Evolutionary conservation across 495 filamentous ascomycete genomes (phyloP).

Genomic region (Aspergillus wentii): DNA sequence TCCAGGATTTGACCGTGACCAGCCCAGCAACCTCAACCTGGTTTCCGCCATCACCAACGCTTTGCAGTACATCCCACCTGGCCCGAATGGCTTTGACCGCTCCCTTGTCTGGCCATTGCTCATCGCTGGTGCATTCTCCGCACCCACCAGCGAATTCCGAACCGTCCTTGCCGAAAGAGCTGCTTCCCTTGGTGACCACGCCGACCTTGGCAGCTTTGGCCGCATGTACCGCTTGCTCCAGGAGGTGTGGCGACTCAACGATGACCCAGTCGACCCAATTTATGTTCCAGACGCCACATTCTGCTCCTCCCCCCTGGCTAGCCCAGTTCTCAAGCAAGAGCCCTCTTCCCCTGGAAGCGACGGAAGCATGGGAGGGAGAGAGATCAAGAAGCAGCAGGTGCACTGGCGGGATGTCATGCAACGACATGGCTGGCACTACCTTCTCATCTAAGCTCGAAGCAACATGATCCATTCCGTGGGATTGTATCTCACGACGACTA

Average conservation of each 20-base stretch:
- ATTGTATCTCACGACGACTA: too few species aligned
- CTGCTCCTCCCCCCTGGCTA: slow-evolving; percentile 4
- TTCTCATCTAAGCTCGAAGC: slow-evolving; percentile 88
- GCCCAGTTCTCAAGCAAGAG: slow-evolving; percentile 17
- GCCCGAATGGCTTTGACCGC: slow-evolving; percentile 78
- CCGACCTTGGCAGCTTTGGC: slow-evolving; percentile 80
- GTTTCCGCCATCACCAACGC: slow-evolving; percentile 66
- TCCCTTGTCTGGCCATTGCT: slow-evolving; percentile 91
- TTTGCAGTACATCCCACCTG: slow-evolving; percentile 75
- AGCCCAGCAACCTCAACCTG: slow-evolving; percentile 65
- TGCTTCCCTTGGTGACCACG: slow-evolving; percentile 64
- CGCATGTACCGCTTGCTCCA: slow-evolving; percentile 72
- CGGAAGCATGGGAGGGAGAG: slow-evolving; percentile 8
- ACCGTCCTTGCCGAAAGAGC: slow-evolving; percentile 67
- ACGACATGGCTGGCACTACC: slow-evolving; percentile 79
- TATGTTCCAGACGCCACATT: slow-evolving; percentile 22
- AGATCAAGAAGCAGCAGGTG: slow-evolving; percentile 48
- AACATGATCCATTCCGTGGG: too few species aligned
- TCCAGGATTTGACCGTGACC: slow-evolving; percentile 72
- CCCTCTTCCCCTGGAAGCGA: slow-evolving; percentile 9
- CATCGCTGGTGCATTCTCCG: slow-evolving; percentile 72
- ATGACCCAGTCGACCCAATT: slow-evolving; percentile 34
- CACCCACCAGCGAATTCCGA: slow-evolving; percentile 67
- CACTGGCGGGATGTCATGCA: slow-evolving; percentile 95
- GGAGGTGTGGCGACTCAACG: slow-evolving; percentile 76